These are phyloP conservation scores for Citrus cavaleriei DNA, from an alignment of 345 rosid species.

Conservation along the genomic window DNA sequence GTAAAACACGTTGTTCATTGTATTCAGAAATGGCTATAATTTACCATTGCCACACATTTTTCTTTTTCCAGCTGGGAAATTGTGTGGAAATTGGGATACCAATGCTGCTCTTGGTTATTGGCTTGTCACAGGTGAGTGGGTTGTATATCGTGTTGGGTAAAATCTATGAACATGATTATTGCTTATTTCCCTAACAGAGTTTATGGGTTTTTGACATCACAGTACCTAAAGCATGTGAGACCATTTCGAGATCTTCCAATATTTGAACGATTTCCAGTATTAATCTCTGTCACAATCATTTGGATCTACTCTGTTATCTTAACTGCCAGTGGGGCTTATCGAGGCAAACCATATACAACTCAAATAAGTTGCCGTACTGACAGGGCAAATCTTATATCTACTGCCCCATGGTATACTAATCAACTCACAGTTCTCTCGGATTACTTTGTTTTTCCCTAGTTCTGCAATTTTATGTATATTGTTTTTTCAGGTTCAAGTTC, in stretches of 20 bases:
- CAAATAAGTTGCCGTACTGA: slow-evolving; percentile 85
- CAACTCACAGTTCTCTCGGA: background rate
- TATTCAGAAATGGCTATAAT: background rate
- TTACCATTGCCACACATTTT: background rate
- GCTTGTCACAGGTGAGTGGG: slow-evolving; percentile 62
- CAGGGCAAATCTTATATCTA: slow-evolving; percentile 69
- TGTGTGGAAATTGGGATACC: slow-evolving; percentile 97
- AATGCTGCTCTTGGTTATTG: slow-evolving; percentile 75
- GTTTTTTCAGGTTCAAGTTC: slow-evolving; percentile 66
- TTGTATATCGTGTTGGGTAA: background rate
- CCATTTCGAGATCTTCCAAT: slow-evolving; percentile 49
- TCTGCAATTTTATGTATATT: slow-evolving; percentile 3
- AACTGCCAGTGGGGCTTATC: slow-evolving; percentile 89
- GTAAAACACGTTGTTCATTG: background rate
- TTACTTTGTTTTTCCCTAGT: background rate
- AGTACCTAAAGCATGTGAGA: slow-evolving; percentile 86
- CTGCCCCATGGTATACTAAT: slow-evolving; percentile 80
- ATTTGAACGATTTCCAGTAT: slow-evolving; percentile 76
- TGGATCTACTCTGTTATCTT: slow-evolving; percentile 88
- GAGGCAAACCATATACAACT: slow-evolving; percentile 48
- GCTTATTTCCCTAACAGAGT: slow-evolving; percentile 2
- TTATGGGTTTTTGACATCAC: slow-evolving; percentile 20
- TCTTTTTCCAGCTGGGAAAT: slow-evolving; percentile 62
- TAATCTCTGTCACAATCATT: slow-evolving; percentile 61
- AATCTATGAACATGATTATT: background rate